phyloP scores from a whole-genome alignment of 768 basidiomycete genomes.

The Serendipita sp. region DNA sequence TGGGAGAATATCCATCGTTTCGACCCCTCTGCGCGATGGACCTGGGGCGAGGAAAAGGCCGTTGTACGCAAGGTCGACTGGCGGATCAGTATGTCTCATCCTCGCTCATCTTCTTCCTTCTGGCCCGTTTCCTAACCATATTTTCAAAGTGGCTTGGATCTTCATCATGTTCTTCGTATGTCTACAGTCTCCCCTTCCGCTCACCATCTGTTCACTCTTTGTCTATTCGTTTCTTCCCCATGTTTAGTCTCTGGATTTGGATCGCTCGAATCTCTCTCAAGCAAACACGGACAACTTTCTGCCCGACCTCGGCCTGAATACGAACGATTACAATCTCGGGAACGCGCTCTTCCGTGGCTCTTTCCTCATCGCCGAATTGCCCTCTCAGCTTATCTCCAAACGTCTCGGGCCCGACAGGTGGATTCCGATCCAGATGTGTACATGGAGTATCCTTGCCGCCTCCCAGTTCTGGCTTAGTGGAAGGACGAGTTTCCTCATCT shows the following conservation, averaged over 20 bases:
- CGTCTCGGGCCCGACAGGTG: constrained; percentile 52
- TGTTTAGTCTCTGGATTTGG: constrained; percentile 30
- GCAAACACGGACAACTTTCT: constrained; percentile 59
- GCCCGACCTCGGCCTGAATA: constrained; percentile 42
- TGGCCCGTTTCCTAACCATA: not conserved
- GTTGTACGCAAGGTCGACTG: constrained; percentile 44
- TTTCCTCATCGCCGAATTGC: constrained; percentile 42
- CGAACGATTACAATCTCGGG: constrained; percentile 48
- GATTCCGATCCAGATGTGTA: constrained; percentile 39
- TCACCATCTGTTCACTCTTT: constrained; percentile 15
- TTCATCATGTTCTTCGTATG: constrained; percentile 41
- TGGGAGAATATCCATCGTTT: constrained; percentile 45
- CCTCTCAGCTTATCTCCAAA: constrained; percentile 54
- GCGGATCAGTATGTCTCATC: constrained; percentile 39
- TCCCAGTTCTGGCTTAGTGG: constrained; percentile 45
- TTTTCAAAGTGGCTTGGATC: constrained; percentile 15
- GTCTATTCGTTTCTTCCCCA: not conserved
- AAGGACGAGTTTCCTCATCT: constrained; percentile 37
- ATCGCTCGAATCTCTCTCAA: constrained; percentile 45
- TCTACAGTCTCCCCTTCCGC: no score
- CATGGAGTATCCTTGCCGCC: constrained; percentile 40
- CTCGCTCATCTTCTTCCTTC: constrained; percentile 12
- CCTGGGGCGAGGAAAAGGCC: constrained; percentile 49
- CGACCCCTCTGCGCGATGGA: constrained; percentile 52
- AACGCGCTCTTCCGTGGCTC: constrained; percentile 40